Conservation (phyloP, 2,329 filamentous ascomycete species). For the Lojkania enalia region DNA sequence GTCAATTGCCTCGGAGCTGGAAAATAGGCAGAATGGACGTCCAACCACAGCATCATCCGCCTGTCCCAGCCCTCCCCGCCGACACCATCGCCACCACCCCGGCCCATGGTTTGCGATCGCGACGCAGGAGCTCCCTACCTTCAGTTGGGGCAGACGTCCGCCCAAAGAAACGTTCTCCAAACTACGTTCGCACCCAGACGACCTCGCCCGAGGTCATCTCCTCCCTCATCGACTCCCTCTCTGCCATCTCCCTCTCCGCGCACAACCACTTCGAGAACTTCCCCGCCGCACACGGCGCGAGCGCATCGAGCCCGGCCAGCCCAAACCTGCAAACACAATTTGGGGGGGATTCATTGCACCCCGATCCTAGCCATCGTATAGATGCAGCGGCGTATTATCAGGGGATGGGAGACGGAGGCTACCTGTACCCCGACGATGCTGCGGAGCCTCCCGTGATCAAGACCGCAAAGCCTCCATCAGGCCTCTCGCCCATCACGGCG, state of each 20-base stretch:
- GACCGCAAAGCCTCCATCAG: conserved; percentile 79
- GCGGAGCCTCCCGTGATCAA: conserved; percentile 72
- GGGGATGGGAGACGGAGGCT: conserved; percentile 53
- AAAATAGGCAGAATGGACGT: conserved; percentile 29
- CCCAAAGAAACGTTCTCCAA: conserved; percentile 34
- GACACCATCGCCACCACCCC: conserved; percentile 13
- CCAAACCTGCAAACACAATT: conserved; percentile 33
- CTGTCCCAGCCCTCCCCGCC: conserved; percentile 22
- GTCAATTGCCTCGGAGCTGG: neutral
- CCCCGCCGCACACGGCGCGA: conserved; percentile 35
- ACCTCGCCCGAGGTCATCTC: conserved; percentile 71
- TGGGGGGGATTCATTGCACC: conserved; percentile 21
- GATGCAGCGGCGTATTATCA: conserved; percentile 70
- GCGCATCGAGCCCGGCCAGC: conserved; percentile 34
- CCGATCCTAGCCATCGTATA: conserved; percentile 61
- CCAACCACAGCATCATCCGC: conserved; percentile 22
- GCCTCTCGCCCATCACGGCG: conserved; percentile 71
- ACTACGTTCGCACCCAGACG: conserved; percentile 42
- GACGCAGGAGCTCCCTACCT: conserved; percentile 36
- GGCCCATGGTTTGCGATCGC: conserved; percentile 28
- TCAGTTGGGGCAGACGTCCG: conserved; percentile 21
- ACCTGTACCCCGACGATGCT: conserved; percentile 59
- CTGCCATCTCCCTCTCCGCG: conserved; percentile 64
- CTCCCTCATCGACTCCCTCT: conserved; percentile 64
- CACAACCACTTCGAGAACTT: conserved; percentile 69